Evolutionary conservation across 257 asterid genomes (phyloP), one percentile per base, ranked within the genome.

Genomic region (Nicotiana knightiana): DNA sequence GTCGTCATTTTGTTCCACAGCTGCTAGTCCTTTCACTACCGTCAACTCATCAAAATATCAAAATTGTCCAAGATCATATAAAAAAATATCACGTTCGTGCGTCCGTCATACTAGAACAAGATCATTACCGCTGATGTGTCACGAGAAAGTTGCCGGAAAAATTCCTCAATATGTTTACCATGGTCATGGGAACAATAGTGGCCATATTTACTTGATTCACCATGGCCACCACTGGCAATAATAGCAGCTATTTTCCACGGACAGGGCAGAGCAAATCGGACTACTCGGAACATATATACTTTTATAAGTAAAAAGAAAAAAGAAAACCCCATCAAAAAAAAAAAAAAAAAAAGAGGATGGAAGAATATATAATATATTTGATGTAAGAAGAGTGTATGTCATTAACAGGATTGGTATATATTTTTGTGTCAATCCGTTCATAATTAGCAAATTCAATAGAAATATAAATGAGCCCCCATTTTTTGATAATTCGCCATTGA

Each of bases 181-280:
- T 82, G 85, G 86, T 16, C 82, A 83, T 59, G 91, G 87, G 81
- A 90, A 87, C 71, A 51, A 62, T 76, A 85, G 86, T 67, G 86
- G 89, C 75, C 87, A 77, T 71, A 84, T 86, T 61, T 89, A 89
- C 81, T 81, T 88, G 71, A 79, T 89, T 81, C 90, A 86, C 85
- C 85, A 88, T 66, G 93, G 94, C 53, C 89, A 85, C 67, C 88
- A 88, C 82, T 92, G 92, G 93, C 95, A 89, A 85, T 91, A 84
- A 78, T 77, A 76, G 76, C 28, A n/a, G 55, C 2, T 61, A 32
- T 26, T 71, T 71, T 71, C 59, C 33, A 24, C 1, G 59, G 78
- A 46, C 78, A 71, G 46, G 37, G 37, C 13, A 28, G 43, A 32
- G 17, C 17, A 15, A 6, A 66, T 16, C 13, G 13, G 48, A 32